A percentile compares a stretch with the other conserved stretches of the same genome.
phyloP scores from a whole-genome alignment of 2,329 filamentous ascomycete species.

The Aureobasidium lini region DNA sequence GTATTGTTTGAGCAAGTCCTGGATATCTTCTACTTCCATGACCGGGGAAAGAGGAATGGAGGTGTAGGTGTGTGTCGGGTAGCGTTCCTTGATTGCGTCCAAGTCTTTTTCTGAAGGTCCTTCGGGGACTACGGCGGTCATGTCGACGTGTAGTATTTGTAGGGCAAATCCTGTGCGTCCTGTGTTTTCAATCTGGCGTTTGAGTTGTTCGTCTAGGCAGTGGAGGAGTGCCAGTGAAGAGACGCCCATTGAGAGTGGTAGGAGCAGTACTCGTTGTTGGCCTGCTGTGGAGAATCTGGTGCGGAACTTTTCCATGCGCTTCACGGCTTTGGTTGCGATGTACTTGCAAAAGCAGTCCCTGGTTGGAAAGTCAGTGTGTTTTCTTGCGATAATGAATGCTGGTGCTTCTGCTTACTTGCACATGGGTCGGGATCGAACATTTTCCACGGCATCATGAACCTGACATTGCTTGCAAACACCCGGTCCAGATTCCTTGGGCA shows the following conservation, averaged over 20 bases:
- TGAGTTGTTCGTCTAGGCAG: conserved; percentile 63
- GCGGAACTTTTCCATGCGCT: conserved; percentile 59
- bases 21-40: conserved; percentile 18
- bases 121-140: conserved; percentile 30
- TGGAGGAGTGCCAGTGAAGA: conserved; percentile 73
- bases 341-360: conserved; percentile 74
- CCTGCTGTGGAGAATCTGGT: conserved; percentile 35
- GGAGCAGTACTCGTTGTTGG: conserved; percentile 51
- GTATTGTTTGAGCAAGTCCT: conserved; percentile 5
- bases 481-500: background rate
- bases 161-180: conserved; percentile 62
- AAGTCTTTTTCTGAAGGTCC: conserved; percentile 34
- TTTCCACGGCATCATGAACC: conserved; percentile 41
- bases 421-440: conserved; percentile 51
- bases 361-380: background rate
- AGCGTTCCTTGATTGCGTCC: conserved; percentile 43
- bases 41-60: conserved; percentile 57
- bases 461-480: conserved; percentile 51
- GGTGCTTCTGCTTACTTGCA: conserved; percentile 44
- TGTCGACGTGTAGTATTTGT: conserved; percentile 43
- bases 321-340: conserved; percentile 69
- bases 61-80: conserved; percentile 59
- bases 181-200: conserved; percentile 56
- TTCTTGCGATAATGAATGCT: background rate
- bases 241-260: conserved; percentile 76